A percentile compares a stretch with the other conserved stretches of the same genome.
Conservation (phyloP, 345 rosid species). For the Acer negundo region DNA sequence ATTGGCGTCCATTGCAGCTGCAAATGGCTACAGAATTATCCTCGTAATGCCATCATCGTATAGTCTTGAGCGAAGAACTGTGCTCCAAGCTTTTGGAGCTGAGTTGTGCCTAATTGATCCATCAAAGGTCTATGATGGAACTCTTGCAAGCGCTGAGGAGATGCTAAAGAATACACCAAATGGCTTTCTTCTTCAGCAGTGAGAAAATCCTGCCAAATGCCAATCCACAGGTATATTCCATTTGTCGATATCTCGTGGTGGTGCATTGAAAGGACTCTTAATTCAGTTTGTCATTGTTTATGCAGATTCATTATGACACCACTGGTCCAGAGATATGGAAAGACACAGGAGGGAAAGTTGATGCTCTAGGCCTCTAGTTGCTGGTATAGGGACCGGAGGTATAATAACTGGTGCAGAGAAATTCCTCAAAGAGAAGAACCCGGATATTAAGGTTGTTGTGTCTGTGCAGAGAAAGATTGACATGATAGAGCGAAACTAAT, state of each 20-base stretch:
- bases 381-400: constrained; percentile 66
- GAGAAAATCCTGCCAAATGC: constrained; percentile 68
- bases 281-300: background rate
- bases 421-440: constrained; percentile 42
- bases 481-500: background rate
- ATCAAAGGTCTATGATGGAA: constrained; percentile 43
- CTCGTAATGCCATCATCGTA: constrained; percentile 53
- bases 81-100: constrained; percentile 76
- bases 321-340: constrained; percentile 76
- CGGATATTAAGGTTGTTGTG: constrained; percentile 33
- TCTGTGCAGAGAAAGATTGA: background rate
- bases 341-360: constrained; percentile 55
- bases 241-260: background rate
- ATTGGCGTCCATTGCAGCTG: constrained; percentile 65
- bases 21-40: constrained; percentile 63
- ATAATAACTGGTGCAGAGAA: constrained; percentile 51
- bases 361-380: constrained; percentile 43
- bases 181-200: constrained; percentile 47
- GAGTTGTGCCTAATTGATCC: constrained; percentile 56
- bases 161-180: constrained; percentile 54
- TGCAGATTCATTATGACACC: constrained; percentile 72
- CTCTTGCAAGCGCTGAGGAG: constrained; percentile 53
- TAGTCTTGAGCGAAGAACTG: constrained; percentile 66
- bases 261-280: background rate
- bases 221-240: constrained; percentile 56